phyloP scores from a whole-genome alignment of 441 rosid species.

The Adansonia grandidieri region DNA sequence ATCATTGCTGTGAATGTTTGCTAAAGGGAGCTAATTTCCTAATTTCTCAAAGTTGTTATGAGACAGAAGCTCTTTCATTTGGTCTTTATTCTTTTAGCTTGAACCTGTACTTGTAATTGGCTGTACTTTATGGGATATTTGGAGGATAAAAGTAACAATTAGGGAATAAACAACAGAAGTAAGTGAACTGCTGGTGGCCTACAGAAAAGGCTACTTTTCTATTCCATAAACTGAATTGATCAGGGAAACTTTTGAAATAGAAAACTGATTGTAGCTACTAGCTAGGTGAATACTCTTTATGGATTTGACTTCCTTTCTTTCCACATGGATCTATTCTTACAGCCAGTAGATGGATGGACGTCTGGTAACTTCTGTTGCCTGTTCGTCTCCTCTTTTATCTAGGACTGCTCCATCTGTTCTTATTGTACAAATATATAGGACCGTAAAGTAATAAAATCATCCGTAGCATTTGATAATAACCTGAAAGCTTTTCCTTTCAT shows the following conservation, averaged over 20 bases:
- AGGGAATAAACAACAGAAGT: not conserved
- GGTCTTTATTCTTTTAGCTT: not conserved
- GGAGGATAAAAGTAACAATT: not conserved
- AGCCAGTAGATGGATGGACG: not conserved
- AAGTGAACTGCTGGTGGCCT: not conserved
- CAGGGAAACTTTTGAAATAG: not conserved
- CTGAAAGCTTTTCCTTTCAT: not conserved
- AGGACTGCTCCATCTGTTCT: not conserved
- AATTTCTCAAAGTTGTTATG: not conserved
- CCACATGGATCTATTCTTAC: not conserved
- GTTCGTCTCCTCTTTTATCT: not conserved
- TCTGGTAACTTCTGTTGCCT: not conserved
- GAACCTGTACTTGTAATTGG: not conserved
- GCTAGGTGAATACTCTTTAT: not conserved
- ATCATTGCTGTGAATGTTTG: not conserved
- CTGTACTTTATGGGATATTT: conserved; percentile 5
- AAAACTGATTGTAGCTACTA: not conserved
- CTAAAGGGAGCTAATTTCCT: conserved; percentile 11
- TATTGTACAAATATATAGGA: not conserved
- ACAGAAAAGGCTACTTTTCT: not conserved
- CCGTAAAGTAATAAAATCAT: not conserved
- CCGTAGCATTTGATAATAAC: not conserved
- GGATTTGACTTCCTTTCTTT: not conserved
- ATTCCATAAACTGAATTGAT: not conserved
- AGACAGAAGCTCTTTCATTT: conserved; percentile 11